phyloP scores from a whole-genome alignment of 352 stramenopile species.

The Phytophthora hibernalis region DNA sequence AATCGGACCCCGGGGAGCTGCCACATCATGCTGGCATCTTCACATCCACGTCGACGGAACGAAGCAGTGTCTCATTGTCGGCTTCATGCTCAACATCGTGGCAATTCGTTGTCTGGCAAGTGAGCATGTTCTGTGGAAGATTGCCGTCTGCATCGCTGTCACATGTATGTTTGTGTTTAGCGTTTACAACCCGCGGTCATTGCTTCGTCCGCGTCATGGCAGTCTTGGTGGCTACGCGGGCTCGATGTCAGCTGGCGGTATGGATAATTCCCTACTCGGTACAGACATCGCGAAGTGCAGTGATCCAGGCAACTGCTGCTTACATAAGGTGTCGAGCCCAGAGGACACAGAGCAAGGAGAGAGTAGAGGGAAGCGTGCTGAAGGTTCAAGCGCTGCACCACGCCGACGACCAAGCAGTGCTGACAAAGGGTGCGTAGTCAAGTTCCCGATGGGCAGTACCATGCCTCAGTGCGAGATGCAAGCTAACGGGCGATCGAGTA shows the following conservation, averaged over 20 bases:
- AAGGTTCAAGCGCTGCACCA: slow-evolving; percentile 5
- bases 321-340: slow-evolving; percentile 49
- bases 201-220: slow-evolving; percentile 13
- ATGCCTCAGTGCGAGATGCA: slow-evolving; percentile 63
- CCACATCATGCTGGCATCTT: slow-evolving; percentile 55
- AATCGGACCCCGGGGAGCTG: slow-evolving; percentile 22
- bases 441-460: slow-evolving; percentile 64
- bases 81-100: slow-evolving; percentile 82
- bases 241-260: slow-evolving; percentile 5
- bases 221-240: slow-evolving; percentile 19
- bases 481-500: slow-evolving; percentile 53
- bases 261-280: slow-evolving; percentile 28
- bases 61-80: slow-evolving; percentile 78
- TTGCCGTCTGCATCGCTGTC: slow-evolving; percentile 63
- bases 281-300: slow-evolving; percentile 45
- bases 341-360: slow-evolving; percentile 6
- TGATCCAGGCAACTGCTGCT: slow-evolving; percentile 57
- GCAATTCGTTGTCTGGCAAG: slow-evolving; percentile 66
- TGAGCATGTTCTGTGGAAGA: slow-evolving; percentile 75
- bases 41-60: slow-evolving; percentile 65
- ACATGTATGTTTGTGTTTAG: slow-evolving; percentile 53
- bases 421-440: slow-evolving; percentile 36
- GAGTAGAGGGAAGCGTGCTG: background rate
- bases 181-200: slow-evolving; percentile 58
- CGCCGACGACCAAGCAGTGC: slow-evolving; percentile 16